Evolutionary conservation across 148 eudicot genomes (phyloP).

Genomic region (Cornus kousa): DNA sequence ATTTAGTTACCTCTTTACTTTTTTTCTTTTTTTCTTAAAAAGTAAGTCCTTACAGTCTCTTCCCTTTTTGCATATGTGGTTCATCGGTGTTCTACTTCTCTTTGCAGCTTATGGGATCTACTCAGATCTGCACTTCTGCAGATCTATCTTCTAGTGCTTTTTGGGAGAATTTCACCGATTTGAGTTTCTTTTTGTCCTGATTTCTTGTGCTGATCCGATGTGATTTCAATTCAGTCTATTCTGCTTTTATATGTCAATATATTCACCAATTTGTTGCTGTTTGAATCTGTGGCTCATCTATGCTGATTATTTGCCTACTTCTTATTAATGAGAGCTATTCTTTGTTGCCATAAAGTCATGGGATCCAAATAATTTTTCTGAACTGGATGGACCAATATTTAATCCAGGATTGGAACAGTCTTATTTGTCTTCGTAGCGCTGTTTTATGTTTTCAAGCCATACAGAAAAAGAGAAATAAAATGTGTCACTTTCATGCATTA

Average conservation of each 20-base stretch:
- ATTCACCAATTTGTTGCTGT: background rate
- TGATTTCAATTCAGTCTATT: no score
- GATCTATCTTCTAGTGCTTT: background rate
- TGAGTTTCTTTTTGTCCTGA: background rate
- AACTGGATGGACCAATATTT: background rate
- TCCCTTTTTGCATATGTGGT: background rate
- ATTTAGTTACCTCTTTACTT: no score
- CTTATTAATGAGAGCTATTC: background rate
- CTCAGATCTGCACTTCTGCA: background rate
- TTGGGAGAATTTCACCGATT: background rate
- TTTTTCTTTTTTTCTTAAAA: no score
- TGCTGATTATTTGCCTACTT: background rate
- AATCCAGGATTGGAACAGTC: background rate
- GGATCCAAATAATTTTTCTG: background rate
- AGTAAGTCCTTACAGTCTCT: no score
- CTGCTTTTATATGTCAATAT: background rate
- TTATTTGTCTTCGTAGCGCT: background rate
- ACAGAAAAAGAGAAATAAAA: background rate
- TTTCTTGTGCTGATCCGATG: background rate
- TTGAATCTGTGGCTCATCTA: background rate
- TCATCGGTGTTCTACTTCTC: background rate
- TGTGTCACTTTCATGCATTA: background rate
- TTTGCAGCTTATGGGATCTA: background rate
- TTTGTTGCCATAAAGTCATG: background rate
- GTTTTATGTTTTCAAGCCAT: background rate